Evolutionary conservation across 2,329 filamentous ascomycete genomes (phyloP), one percentile per base, ranked within the genome.

Genomic region (Teratosphaeria viscida): DNA sequence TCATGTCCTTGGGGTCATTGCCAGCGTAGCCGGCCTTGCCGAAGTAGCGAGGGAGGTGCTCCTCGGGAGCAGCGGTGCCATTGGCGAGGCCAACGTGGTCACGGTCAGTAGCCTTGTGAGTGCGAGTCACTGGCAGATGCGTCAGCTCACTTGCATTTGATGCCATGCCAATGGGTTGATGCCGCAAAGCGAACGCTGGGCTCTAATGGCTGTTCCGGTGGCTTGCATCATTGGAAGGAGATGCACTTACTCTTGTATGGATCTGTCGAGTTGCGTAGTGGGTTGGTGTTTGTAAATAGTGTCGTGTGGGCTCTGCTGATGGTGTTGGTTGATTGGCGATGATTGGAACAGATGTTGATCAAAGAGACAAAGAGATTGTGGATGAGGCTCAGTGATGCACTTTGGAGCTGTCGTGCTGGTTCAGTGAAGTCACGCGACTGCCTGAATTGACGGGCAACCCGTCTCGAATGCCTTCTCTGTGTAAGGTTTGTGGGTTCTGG

Each of bases 51-150:
- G 94, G 92, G 32, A 95, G 78, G 69, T 87, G 83, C 67, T 94
- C 88, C 65, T 88, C 82, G 59, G 84, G 80, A 57, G 81, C 75
- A 62, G 84, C 85, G 60, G 84, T 85, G 73, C 88, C 89, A 69
- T 94, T 88, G 66, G 87, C 86, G 67, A 90, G 78, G 71, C 83
- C 88, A 70, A 85, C 85, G 79, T 96, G 89, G 81, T 95, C 88
- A 78, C 92, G 92, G 77, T 95, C 90, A 79, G 91, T 95, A 80
- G 82, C 84, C 82, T 97, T 99, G 85, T 92, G 90, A 66, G 92
- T 95, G 75, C 94, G 92, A 80, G 94, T 96, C 92, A 99, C 92
- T 96, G 68, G 39, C 14, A 47, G 16, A 49, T 16, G 8, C 43
- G 43, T 49, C 43, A 49, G 43, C 16, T 49, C 11, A 10, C n/a